Evolutionary conservation across 352 stramenopile species (phyloP).

Genomic region (Thalassiosira livingstoniorum): DNA sequence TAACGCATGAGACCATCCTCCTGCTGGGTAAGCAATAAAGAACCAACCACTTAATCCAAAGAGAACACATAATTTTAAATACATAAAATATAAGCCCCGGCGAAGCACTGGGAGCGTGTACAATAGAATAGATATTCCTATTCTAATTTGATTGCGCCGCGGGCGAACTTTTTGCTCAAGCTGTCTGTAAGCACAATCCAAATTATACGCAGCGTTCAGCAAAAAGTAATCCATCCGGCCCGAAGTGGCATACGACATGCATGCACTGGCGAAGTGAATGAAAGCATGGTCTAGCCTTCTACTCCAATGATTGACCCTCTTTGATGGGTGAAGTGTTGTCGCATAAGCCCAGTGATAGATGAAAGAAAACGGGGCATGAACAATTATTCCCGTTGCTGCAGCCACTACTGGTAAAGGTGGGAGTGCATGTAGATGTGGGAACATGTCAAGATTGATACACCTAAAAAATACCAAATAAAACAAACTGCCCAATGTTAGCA

Average conservation of each 20-base stretch:
- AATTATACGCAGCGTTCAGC: slow-evolving; percentile 66
- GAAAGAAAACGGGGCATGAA: slow-evolving; percentile 76
- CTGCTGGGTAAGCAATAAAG: slow-evolving; percentile 76
- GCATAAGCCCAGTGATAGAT: slow-evolving; percentile 78
- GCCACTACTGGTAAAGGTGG: slow-evolving; percentile 64
- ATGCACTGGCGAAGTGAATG: slow-evolving; percentile 72
- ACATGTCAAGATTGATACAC: slow-evolving; percentile 49
- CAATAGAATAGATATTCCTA: slow-evolving; percentile 61
- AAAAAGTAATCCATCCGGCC: slow-evolving; percentile 71
- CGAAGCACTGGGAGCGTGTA: slow-evolving; percentile 69
- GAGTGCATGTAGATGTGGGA: slow-evolving; percentile 67
- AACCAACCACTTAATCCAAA: slow-evolving; percentile 43
- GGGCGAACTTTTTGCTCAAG: slow-evolving; percentile 62
- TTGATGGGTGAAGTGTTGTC: slow-evolving; percentile 49
- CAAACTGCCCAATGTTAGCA: neutral
- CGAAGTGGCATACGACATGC: slow-evolving; percentile 68
- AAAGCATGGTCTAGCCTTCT: slow-evolving; percentile 78
- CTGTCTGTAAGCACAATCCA: slow-evolving; percentile 69
- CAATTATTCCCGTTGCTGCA: slow-evolving; percentile 55
- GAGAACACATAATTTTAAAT: slow-evolving; percentile 31
- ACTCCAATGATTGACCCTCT: slow-evolving; percentile 73
- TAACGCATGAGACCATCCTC: slow-evolving; percentile 75
- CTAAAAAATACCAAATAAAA: neutral
- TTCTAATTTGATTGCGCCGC: slow-evolving; percentile 64
- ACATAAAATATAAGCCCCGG: slow-evolving; percentile 48